phyloP scores from a whole-genome alignment of 805 yeast genomes.

The Cyberlindnera bimundalis region DNA sequence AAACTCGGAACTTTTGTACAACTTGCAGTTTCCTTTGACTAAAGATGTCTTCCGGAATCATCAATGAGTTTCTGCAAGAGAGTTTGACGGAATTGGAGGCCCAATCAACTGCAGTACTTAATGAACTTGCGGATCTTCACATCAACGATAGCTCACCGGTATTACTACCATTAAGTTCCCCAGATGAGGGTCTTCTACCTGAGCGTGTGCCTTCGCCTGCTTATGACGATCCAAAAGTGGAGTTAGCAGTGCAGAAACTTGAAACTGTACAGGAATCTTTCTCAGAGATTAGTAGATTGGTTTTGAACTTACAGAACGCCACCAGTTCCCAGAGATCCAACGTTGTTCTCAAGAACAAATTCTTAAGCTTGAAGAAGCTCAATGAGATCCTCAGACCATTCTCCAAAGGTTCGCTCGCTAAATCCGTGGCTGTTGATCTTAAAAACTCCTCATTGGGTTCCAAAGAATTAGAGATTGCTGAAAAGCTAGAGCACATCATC shows the following conservation, averaged over 20 bases:
- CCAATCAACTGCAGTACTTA: slow-evolving; percentile 12
- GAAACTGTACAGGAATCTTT: slow-evolving; percentile 8
- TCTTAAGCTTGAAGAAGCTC: slow-evolving; percentile 11
- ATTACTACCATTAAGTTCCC: neutral
- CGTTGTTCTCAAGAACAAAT: slow-evolving; percentile 8
- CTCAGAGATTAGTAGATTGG: slow-evolving; percentile 6
- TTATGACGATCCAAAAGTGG: neutral
- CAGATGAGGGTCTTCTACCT: neutral
- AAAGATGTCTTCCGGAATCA: slow-evolving; percentile 18
- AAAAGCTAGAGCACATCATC: slow-evolving; percentile 28
- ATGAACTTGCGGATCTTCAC: slow-evolving; percentile 19
- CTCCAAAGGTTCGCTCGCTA: slow-evolving; percentile 9
- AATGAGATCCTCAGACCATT: slow-evolving; percentile 12
- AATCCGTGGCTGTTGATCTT: neutral
- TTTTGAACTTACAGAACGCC: slow-evolving; percentile 2
- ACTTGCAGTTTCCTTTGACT: too few species aligned
- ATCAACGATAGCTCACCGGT: slow-evolving; percentile 5
- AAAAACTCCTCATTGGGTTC: neutral
- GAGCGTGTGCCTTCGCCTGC: neutral
- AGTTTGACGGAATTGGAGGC: slow-evolving; percentile 12
- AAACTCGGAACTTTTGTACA: too few species aligned
- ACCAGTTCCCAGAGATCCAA: slow-evolving; percentile 2
- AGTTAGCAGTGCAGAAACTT: neutral
- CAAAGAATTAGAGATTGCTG: slow-evolving; percentile 15
- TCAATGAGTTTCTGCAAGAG: slow-evolving; percentile 19